These are phyloP conservation scores for Amborella trichopoda DNA, from an alignment of 164 flowering plant genomes.

Conservation along the genomic window DNA sequence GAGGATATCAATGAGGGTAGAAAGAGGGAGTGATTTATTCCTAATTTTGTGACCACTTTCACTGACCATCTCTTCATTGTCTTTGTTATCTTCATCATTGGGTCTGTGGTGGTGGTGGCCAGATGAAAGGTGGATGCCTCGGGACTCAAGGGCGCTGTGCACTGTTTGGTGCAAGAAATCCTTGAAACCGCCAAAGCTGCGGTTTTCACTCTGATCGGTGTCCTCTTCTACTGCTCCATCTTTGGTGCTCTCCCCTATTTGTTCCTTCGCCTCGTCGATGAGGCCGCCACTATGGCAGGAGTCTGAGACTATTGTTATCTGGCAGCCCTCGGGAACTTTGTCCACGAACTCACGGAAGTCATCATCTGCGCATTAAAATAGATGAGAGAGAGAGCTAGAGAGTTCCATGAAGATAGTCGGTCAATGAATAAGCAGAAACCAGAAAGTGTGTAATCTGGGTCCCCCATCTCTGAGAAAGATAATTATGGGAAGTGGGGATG, in stretches of 20 bases:
- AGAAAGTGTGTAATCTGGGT: too few relatives aligned
- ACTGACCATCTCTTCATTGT: conserved; percentile 8
- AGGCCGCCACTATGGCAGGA: conserved; percentile 98
- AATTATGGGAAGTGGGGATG: too few relatives aligned
- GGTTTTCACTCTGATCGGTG: conserved; percentile 3
- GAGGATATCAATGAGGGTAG: conserved; percentile 80
- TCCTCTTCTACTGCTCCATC: conserved; percentile 1
- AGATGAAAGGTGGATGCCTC: conserved; percentile 52
- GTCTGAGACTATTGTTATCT: conserved; percentile 73
- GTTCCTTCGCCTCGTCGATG: conserved; percentile 73
- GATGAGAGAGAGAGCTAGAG: too few relatives aligned
- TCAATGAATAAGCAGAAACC: too few relatives aligned
- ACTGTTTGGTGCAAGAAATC: conserved; percentile 42
- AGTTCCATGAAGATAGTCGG: too few relatives aligned
- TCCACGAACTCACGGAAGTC: conserved; percentile 84
- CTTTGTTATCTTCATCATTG: conserved; percentile 11
- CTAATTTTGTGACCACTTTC: conserved; percentile 32
- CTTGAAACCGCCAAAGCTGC: conserved; percentile 43
- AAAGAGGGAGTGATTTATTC: conserved; percentile 64
- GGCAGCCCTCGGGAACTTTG: conserved; percentile 50
- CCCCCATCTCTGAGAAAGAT: too few relatives aligned
- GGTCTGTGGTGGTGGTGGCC: conserved; percentile 14
- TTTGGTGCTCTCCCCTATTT: conserved; percentile 81
- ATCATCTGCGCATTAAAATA: conserved; percentile 42
- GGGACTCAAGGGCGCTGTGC: conserved; percentile 53